Conservation (phyloP, 345 rosid species). For the Pistacia atlantica region DNA sequence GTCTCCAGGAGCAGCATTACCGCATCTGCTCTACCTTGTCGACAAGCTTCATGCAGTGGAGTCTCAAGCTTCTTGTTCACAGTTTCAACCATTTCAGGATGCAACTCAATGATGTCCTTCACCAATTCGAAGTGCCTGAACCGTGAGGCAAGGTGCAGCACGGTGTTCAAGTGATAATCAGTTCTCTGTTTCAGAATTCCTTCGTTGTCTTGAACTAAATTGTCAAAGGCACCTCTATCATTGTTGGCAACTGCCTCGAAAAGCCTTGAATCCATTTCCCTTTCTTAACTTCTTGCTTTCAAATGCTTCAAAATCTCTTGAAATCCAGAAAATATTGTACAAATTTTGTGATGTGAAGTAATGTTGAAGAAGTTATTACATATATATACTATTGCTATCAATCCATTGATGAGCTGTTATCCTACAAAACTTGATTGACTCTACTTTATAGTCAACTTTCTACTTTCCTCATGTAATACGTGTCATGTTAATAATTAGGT, state of each 20-base stretch:
- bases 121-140: slow-evolving; percentile 13
- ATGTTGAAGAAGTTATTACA: neutral
- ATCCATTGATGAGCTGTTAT: neutral
- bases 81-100: slow-evolving; percentile 17
- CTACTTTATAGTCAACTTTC: neutral
- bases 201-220: neutral
- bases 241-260: slow-evolving; percentile 14
- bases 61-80: slow-evolving; percentile 22
- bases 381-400: neutral
- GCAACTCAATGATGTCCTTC: slow-evolving; percentile 10
- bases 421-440: neutral
- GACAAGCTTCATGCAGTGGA: slow-evolving; percentile 26
- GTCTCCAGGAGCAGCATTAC: slow-evolving; percentile 15
- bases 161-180: neutral
- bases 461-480: neutral
- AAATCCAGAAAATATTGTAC: neutral
- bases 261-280: slow-evolving; percentile 18
- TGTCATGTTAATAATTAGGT: neutral
- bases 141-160: slow-evolving; percentile 20
- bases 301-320: neutral
- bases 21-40: slow-evolving; percentile 3
- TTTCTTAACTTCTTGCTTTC: neutral
- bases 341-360: neutral
- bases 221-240: neutral
- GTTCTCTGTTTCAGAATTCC: neutral